phyloP scores from a whole-genome alignment of 192 early-diverging fungal species.

The Coemansia sp. region DNA sequence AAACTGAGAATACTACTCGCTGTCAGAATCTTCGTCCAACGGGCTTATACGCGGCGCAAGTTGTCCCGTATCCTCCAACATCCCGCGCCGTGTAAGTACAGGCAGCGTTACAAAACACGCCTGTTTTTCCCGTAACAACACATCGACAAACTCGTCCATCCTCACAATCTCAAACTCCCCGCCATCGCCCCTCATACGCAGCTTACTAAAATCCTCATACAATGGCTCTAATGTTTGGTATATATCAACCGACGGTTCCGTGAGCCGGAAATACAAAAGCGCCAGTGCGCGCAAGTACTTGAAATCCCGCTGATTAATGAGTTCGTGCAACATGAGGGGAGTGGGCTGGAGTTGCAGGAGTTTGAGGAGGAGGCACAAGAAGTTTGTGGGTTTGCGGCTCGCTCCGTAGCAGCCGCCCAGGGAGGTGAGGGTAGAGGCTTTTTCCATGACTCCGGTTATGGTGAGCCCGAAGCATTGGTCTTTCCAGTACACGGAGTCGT shows the following conservation, averaged over 20 bases:
- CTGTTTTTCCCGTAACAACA: constrained; percentile 71
- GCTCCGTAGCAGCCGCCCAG: constrained; percentile 83
- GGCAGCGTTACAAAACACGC: constrained; percentile 92
- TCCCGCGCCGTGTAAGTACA: constrained; percentile 70
- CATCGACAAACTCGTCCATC: constrained; percentile 93
- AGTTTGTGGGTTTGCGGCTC: constrained; percentile 84
- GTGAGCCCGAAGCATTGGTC: constrained; percentile 93
- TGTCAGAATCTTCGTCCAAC: constrained; percentile 47
- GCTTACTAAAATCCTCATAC: constrained; percentile 82
- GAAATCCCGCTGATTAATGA: constrained; percentile 78
- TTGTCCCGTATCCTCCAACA: constrained; percentile 83
- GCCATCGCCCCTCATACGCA: constrained; percentile 54
- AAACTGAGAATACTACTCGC: constrained; percentile 36
- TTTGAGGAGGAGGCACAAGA: constrained; percentile 85
- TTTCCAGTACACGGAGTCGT: constrained; percentile 95
- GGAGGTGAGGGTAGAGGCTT: constrained; percentile 68
- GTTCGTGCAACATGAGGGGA: constrained; percentile 79
- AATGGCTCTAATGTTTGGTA: constrained; percentile 86
- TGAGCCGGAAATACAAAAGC: constrained; percentile 86
- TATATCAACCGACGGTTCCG: constrained; percentile 69
- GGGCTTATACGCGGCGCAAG: constrained; percentile 77
- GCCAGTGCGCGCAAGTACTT: constrained; percentile 91
- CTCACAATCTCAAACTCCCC: constrained; percentile 57
- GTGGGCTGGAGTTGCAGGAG: constrained; percentile 92
- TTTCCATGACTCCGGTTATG: constrained; percentile 86